phyloP scores from a whole-genome alignment of 345 rosid species.

The Citrus glauca region DNA sequence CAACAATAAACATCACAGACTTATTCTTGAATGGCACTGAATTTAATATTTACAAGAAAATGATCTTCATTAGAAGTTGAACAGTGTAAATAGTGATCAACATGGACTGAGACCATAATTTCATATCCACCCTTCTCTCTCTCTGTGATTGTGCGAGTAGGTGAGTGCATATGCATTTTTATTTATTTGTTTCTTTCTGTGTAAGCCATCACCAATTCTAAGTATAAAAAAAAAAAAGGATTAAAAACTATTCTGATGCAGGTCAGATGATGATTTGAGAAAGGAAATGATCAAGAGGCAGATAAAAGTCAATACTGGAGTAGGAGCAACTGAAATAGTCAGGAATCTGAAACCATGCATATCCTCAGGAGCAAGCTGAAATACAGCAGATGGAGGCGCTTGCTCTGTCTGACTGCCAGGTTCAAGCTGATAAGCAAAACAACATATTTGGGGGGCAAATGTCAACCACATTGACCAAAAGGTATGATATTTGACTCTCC shows the following conservation, averaged over 20 bases:
- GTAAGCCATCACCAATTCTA: not conserved
- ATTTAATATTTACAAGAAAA: not conserved
- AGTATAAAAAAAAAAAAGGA: not conserved
- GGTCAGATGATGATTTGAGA: constrained; percentile 14
- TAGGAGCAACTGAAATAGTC: constrained; percentile 95
- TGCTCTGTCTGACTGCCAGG: constrained; percentile 99
- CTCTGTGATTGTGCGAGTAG: not conserved
- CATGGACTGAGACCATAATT: not conserved
- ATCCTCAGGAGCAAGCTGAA: constrained; percentile 72
- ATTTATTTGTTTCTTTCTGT: not conserved
- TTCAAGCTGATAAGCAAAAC: constrained; percentile 56
- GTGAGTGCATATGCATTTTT: not conserved
- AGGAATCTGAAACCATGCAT: constrained; percentile 82
- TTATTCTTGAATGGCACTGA: not conserved
- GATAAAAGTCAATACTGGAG: constrained; percentile 52
- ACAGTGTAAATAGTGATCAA: not conserved
- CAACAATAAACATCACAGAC: not conserved
- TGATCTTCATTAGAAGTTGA: not conserved
- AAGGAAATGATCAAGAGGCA: constrained; percentile 3
- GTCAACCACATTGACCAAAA: constrained; percentile 10
- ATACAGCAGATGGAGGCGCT: constrained; percentile 91
- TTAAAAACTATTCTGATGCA: not conserved
- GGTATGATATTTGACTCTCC: not conserved
- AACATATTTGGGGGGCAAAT: constrained; percentile 5
- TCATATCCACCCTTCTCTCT: not conserved